A percentile compares a stretch with the other conserved stretches of the same genome.
phyloP scores from a whole-genome alignment of 306 rosid species.

The Pyrus pyrifolia region DNA sequence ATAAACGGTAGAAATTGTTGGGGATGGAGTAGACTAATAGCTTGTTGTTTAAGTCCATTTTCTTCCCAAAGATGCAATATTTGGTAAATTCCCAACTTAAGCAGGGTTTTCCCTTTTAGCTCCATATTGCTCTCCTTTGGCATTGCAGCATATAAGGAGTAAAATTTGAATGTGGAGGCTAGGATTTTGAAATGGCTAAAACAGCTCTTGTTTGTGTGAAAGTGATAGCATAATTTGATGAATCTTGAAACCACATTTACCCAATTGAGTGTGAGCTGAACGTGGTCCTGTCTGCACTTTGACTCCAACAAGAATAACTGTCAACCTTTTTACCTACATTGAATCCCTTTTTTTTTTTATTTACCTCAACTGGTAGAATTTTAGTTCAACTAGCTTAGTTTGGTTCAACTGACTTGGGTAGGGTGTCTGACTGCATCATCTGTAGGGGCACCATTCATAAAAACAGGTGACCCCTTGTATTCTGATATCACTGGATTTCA shows the following conservation, averaged over 20 bases:
- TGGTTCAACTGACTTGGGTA: background rate
- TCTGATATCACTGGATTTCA: background rate
- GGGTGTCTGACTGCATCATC: background rate
- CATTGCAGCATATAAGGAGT: constrained; percentile 12
- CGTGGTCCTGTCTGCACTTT: constrained; percentile 22
- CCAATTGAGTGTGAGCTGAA: constrained; percentile 17
- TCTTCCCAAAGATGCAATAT: constrained; percentile 8
- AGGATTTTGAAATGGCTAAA: background rate
- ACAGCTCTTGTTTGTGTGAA: background rate
- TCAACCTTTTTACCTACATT: background rate
- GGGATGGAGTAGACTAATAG: constrained; percentile 23
- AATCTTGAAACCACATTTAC: constrained; percentile 34
- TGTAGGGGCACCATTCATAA: background rate
- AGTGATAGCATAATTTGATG: constrained; percentile 11
- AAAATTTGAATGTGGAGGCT: constrained; percentile 6
- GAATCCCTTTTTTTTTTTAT: background rate
- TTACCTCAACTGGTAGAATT: constrained; percentile 2
- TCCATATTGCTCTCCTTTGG: constrained; percentile 6
- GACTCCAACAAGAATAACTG: constrained; percentile 10
- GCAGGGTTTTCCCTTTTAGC: constrained; percentile 15
- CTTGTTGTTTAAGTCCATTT: constrained; percentile 12
- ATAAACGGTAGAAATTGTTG: constrained; percentile 32
- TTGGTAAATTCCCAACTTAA: constrained; percentile 19
- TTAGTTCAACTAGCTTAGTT: background rate
- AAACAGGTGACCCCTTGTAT: background rate